Conservation (phyloP, 495 filamentous ascomycete genomes). For the Hyaloscypha finlandica region DNA sequence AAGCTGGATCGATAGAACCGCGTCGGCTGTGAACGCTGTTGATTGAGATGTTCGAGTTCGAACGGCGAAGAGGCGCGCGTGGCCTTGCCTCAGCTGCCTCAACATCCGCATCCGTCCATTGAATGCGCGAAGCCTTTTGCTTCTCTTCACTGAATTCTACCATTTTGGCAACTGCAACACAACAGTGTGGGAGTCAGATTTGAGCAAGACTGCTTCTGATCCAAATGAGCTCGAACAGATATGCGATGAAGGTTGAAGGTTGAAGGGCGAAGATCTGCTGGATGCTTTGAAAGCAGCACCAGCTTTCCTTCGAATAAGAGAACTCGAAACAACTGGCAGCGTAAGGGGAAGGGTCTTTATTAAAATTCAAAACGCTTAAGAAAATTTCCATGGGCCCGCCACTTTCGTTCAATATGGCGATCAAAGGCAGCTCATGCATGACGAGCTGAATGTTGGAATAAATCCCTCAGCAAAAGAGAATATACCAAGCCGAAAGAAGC, state of each 20-base stretch:
- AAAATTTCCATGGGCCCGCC: not conserved
- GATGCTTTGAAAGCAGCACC: not conserved
- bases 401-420: not conserved
- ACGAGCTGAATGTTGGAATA: slow-evolving; percentile 1
- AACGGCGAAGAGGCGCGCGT: slow-evolving; percentile 18
- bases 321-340: not conserved
- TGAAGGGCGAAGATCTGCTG: not conserved
- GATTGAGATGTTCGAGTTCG: slow-evolving; percentile 30
- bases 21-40: slow-evolving; percentile 30
- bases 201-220: not conserved
- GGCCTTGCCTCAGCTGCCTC: slow-evolving; percentile 17
- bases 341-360: not conserved
- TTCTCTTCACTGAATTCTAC: slow-evolving; percentile 21
- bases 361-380: not conserved
- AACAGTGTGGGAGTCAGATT: not conserved
- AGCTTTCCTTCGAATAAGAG: not conserved
- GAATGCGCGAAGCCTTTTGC: slow-evolving; percentile 20
- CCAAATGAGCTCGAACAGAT: not conserved
- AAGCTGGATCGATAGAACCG: slow-evolving; percentile 46
- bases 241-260: not conserved
- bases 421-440: not conserved
- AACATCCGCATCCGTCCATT: slow-evolving; percentile 27
- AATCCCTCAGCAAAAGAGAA: slow-evolving; percentile 8
- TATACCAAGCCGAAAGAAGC: not conserved
- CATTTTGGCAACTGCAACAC: slow-evolving; percentile 16